These are phyloP conservation scores for Allium fistulosum DNA, from an alignment of 106 monocot genomes.

Conservation along the genomic window DNA sequence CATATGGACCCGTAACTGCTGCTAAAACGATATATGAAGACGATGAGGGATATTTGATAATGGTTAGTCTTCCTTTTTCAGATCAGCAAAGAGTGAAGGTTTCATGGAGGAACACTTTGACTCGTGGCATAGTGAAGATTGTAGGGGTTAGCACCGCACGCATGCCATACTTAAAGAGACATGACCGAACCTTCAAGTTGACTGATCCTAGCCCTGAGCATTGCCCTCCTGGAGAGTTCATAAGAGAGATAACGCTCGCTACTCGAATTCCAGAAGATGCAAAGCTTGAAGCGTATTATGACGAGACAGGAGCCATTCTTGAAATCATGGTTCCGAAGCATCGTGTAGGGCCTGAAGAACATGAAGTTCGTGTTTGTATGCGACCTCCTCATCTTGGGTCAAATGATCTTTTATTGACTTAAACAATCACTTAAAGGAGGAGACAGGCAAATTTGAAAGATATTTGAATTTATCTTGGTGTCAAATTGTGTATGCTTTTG, in stretches of 20 bases:
- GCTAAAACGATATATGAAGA: conserved; percentile 39
- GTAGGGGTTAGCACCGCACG: conserved; percentile 24
- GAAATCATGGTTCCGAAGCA: conserved; percentile 39
- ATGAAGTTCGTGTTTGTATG: conserved; percentile 31
- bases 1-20: conserved; percentile 29
- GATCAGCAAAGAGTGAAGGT: conserved; percentile 34
- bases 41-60: conserved; percentile 27
- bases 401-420: conserved; percentile 24
- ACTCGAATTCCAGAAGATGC: conserved; percentile 36
- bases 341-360: conserved; percentile 28
- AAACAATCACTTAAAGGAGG: background rate
- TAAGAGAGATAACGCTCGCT: conserved; percentile 25
- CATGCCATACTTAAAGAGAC: conserved; percentile 31
- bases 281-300: conserved; percentile 34
- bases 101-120: conserved; percentile 27
- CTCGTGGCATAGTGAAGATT: conserved; percentile 35
- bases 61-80: conserved; percentile 29
- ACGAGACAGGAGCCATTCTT: conserved; percentile 26
- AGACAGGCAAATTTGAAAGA: background rate
- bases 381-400: conserved; percentile 24
- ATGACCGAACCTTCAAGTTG: conserved; percentile 31
- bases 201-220: conserved; percentile 28
- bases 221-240: conserved; percentile 31
- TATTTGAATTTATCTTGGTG: conserved; percentile 4
- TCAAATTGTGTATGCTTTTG: conserved; percentile 3